Conservation (phyloP, 129 eudicot genomes). For the Flaveria ramosissima region DNA sequence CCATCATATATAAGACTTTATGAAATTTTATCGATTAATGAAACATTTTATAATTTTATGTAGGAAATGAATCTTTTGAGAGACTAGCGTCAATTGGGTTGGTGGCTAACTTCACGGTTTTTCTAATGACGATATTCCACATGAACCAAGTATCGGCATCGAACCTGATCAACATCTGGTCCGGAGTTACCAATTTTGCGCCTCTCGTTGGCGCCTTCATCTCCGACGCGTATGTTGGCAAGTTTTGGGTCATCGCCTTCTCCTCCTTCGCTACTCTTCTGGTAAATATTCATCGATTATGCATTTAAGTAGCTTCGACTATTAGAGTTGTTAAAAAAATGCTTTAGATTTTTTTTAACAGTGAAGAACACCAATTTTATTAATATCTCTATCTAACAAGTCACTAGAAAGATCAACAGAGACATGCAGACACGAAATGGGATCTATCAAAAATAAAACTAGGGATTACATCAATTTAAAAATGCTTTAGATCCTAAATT, state of each 20-base stretch:
- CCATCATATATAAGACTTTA: too few relatives aligned
- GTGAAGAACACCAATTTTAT: too few relatives aligned
- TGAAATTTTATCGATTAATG: not conserved
- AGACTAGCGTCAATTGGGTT: constrained; percentile 78
- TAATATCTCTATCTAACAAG: too few relatives aligned
- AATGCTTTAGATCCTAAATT: too few relatives aligned
- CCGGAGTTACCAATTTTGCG: constrained; percentile 57
- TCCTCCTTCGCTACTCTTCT: constrained; percentile 59
- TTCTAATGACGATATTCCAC: constrained; percentile 56
- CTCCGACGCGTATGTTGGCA: constrained; percentile 77
- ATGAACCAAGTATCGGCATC: constrained; percentile 70
- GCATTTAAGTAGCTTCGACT: not conserved
- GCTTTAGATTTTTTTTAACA: too few relatives aligned
- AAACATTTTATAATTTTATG: not conserved
- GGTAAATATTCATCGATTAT: constrained; percentile 40
- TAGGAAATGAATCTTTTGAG: constrained; percentile 94
- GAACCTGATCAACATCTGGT: constrained; percentile 67
- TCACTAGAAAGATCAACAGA: too few relatives aligned
- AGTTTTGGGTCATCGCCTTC: constrained; percentile 65
- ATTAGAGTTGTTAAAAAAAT: too few relatives aligned
- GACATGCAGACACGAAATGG: too few relatives aligned
- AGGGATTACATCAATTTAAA: too few relatives aligned
- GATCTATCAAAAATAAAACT: too few relatives aligned
- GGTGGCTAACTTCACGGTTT: constrained; percentile 70
- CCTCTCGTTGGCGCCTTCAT: constrained; percentile 83